Evolutionary conservation across 2,329 filamentous ascomycete genomes (phyloP).

Genomic region (Trichoderma semiorbis): DNA sequence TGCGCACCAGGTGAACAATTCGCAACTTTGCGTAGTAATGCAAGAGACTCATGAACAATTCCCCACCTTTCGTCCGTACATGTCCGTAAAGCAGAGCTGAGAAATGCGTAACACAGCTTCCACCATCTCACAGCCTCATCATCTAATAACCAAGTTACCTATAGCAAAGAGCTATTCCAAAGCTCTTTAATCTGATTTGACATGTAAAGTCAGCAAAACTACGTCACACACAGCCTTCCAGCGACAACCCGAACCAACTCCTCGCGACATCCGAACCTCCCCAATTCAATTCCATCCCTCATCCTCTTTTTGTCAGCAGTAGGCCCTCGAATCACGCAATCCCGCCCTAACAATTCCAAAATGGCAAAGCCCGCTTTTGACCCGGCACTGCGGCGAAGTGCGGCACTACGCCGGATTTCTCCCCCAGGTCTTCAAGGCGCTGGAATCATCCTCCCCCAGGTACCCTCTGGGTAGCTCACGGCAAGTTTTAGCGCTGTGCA

Average conservation of each 20-base stretch:
- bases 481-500: not conserved
- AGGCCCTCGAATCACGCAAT: conserved; percentile 4
- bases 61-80: not conserved
- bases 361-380: not conserved
- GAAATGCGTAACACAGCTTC: not conserved
- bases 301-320: not conserved
- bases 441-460: not conserved
- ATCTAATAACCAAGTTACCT: not conserved
- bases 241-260: not conserved
- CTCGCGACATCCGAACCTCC: not conserved
- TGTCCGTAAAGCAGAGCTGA: not conserved
- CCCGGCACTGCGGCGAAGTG: not conserved
- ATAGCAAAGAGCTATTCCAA: not conserved
- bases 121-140: not conserved
- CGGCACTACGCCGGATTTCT: not conserved
- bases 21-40: not conserved
- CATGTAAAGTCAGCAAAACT: not conserved
- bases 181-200: not conserved
- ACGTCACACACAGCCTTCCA: not conserved
- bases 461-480: not conserved
- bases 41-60: not conserved
- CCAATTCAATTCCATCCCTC: not conserved
- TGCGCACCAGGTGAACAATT: not conserved
- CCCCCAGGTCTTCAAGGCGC: not conserved
- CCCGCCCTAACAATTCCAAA: not conserved